Evolutionary conservation across 169 alveolate genomes (phyloP).

Genomic region (Hepatocystis sp.): DNA sequence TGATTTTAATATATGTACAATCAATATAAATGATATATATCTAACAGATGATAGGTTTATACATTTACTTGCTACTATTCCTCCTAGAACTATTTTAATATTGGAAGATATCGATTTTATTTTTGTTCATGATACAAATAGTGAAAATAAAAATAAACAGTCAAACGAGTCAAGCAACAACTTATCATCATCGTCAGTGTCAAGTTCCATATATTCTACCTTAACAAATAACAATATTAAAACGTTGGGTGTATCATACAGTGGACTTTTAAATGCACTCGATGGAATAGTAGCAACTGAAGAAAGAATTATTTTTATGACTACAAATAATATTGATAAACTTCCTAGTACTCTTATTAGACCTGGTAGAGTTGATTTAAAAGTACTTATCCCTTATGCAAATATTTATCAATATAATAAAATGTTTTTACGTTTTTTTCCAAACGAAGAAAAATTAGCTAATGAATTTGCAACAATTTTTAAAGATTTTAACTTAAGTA

Average conservation of each 20-base stretch:
- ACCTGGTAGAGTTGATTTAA: constrained; percentile 90
- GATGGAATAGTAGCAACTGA: constrained; percentile 90
- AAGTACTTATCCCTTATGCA: constrained; percentile 86
- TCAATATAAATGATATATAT: constrained; percentile 84
- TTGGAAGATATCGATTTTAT: constrained; percentile 71
- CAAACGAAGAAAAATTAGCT: constrained; percentile 79
- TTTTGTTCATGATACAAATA: constrained; percentile 4
- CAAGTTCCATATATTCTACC: not conserved
- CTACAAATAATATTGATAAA: constrained; percentile 86
- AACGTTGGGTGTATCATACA: constrained; percentile 84
- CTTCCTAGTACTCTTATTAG: constrained; percentile 84
- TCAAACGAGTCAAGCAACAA: not conserved
- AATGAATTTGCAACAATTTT: constrained; percentile 77
- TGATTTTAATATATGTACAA: constrained; percentile 85
- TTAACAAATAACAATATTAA: constrained; percentile 6
- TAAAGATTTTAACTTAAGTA: constrained; percentile 76
- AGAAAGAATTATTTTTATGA: constrained; percentile 87
- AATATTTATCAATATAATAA: constrained; percentile 79
- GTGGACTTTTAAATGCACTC: constrained; percentile 90
- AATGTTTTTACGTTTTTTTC: constrained; percentile 84
- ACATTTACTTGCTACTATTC: constrained; percentile 84
- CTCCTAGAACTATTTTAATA: constrained; percentile 76
- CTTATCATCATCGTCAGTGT: not conserved
- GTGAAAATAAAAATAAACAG: not conserved
- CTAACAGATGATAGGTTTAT: constrained; percentile 86